Percentiles rank a stretch among this genome's conserved stretches.
These are phyloP conservation scores for Arabidopsis hybrid DNA, from an alignment of 441 rosid species.

Conservation along the genomic window DNA sequence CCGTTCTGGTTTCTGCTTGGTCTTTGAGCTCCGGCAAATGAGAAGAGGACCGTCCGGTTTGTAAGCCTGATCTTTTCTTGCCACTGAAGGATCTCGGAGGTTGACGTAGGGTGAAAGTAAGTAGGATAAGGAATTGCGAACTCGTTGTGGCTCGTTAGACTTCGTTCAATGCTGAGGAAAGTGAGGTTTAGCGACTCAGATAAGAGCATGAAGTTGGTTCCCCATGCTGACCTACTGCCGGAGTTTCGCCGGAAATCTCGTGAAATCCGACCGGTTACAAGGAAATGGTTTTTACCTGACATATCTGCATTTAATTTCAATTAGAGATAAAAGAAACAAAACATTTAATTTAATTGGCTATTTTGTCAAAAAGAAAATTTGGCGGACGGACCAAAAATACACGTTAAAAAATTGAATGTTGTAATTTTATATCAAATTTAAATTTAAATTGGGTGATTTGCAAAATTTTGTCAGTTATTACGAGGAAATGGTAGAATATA, in stretches of 20 bases:
- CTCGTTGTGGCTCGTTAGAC: conserved; percentile 60
- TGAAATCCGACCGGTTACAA: conserved; percentile 70
- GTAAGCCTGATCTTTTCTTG: conserved; percentile 48
- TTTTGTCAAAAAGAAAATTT: neutral
- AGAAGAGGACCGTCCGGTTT: conserved; percentile 51
- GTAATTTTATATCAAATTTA: neutral
- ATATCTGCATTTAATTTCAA: conserved; percentile 28
- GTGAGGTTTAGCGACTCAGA: conserved; percentile 67
- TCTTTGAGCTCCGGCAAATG: conserved; percentile 71
- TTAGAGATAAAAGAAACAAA: neutral
- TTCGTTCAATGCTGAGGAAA: conserved; percentile 63
- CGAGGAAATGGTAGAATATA: neutral
- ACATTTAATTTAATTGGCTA: neutral
- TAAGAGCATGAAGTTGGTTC: conserved; percentile 61
- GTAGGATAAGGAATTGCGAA: conserved; percentile 80
- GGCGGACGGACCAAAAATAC: too few species aligned
- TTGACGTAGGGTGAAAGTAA: conserved; percentile 65
- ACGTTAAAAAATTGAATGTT: too few species aligned
- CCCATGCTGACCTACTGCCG: conserved; percentile 54
- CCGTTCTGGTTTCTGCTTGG: conserved; percentile 42
- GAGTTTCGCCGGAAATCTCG: conserved; percentile 63
- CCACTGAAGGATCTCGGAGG: conserved; percentile 54
- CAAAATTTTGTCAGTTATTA: neutral
- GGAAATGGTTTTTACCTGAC: conserved; percentile 77
- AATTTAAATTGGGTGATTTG: neutral